A percentile compares a stretch with the other conserved stretches of the same genome.
Evolutionary conservation across 1,284 basidiomycete species (phyloP).

Genomic region (Neolentinus lepideus): DNA sequence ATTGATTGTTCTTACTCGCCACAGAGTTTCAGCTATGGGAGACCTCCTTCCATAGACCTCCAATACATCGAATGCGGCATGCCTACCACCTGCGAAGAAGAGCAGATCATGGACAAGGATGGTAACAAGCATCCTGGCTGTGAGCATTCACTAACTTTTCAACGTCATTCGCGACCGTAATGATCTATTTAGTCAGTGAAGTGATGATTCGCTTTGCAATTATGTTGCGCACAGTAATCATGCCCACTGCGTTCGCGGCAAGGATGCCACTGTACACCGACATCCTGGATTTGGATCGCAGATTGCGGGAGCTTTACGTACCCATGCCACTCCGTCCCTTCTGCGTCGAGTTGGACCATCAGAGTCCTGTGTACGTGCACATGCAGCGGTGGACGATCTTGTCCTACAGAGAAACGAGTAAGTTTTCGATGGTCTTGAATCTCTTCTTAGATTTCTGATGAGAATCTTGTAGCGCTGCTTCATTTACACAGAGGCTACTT

Average conservation of each 20-base stretch:
- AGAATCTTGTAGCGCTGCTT: slow-evolving; percentile 39
- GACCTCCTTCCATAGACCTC: slow-evolving; percentile 49
- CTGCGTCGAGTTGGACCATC: slow-evolving; percentile 15
- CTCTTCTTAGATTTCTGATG: not conserved
- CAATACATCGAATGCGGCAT: slow-evolving; percentile 49
- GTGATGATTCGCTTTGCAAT: slow-evolving; percentile 50
- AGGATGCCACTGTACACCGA: slow-evolving; percentile 38
- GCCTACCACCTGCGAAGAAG: slow-evolving; percentile 32
- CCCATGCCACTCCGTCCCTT: slow-evolving; percentile 38
- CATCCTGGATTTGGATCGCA: slow-evolving; percentile 35
- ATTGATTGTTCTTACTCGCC: not conserved
- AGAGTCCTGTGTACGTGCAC: slow-evolving; percentile 14
- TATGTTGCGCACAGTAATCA: slow-evolving; percentile 39
- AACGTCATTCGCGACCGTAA: not conserved
- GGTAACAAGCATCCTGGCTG: slow-evolving; percentile 40
- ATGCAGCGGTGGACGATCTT: slow-evolving; percentile 45
- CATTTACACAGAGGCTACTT: slow-evolving; percentile 66
- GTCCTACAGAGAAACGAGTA: slow-evolving; percentile 51
- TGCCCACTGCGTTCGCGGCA: slow-evolving; percentile 46
- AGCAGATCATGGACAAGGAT: slow-evolving; percentile 27
- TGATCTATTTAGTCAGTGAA: slow-evolving; percentile 33
- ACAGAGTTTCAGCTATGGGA: slow-evolving; percentile 56
- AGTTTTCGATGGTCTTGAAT: slow-evolving; percentile 12
- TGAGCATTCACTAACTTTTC: slow-evolving; percentile 22
- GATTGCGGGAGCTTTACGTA: slow-evolving; percentile 39